Conservation (phyloP, 2,329 filamentous ascomycete species). For the Cercospora zeina region DNA sequence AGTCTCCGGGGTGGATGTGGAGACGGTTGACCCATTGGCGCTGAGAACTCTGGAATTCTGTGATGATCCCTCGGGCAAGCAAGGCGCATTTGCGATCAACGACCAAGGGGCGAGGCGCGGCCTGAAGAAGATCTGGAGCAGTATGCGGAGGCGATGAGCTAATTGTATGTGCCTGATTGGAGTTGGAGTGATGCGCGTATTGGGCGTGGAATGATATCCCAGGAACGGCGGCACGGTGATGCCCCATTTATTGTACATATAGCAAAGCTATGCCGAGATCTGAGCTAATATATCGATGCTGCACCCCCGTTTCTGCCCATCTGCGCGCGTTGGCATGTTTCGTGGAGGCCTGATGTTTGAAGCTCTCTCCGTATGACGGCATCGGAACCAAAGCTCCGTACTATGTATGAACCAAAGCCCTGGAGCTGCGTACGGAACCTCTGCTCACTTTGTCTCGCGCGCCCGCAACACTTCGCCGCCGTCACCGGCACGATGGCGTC, state of each 20-base stretch:
- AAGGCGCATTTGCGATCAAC: constrained; percentile 49
- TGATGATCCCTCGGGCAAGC: constrained; percentile 41
- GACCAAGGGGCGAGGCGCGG: constrained; percentile 22
- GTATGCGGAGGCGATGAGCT: constrained; percentile 26
- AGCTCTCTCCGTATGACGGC: neutral
- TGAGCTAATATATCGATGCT: neutral
- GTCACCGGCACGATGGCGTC: constrained; percentile 23
- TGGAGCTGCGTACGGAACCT: neutral
- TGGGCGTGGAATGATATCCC: constrained; percentile 6
- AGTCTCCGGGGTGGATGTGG: constrained; percentile 29
- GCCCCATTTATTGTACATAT: neutral
- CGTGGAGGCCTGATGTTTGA: neutral
- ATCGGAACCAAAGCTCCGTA: neutral
- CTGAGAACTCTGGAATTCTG: constrained; percentile 53
- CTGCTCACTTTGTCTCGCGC: neutral
- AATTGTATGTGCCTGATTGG: neutral
- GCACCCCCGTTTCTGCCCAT: neutral
- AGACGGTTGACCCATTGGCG: constrained; percentile 54
- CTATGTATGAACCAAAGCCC: too few relatives aligned
- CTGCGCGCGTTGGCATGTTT: neutral
- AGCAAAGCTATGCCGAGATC: neutral
- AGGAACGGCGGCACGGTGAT: neutral
- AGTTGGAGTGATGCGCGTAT: neutral
- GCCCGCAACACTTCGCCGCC: neutral
- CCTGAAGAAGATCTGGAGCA: constrained; percentile 35